phyloP scores from a whole-genome alignment of 1,284 basidiomycete species.

The Moniliophthora roreri region DNA sequence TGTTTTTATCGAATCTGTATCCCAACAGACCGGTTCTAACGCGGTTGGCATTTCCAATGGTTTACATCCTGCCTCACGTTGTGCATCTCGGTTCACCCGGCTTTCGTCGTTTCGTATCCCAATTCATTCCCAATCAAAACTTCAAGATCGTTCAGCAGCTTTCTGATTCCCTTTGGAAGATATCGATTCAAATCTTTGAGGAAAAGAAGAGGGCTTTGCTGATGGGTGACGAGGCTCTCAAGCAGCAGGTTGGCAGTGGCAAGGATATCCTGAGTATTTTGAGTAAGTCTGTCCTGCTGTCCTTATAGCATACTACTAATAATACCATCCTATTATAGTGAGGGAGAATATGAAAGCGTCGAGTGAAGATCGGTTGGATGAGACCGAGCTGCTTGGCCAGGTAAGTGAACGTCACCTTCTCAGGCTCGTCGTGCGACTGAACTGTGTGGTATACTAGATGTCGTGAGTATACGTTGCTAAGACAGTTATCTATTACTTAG shows the following conservation, averaged over 20 bases:
- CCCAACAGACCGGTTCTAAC: constrained; percentile 1
- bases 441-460: constrained; percentile 10
- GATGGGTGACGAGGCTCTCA: constrained; percentile 31
- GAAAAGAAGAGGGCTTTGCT: constrained; percentile 37
- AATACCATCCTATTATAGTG: constrained; percentile 22
- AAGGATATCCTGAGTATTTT: constrained; percentile 50
- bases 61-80: constrained; percentile 29
- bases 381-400: constrained; percentile 31
- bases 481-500: neutral
- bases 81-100: constrained; percentile 32
- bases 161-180: constrained; percentile 38
- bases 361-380: constrained; percentile 29
- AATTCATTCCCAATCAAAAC: constrained; percentile 33
- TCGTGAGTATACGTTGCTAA: constrained; percentile 8
- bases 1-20: too few relatives aligned
- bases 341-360: constrained; percentile 31
- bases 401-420: neutral
- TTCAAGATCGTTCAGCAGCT: constrained; percentile 32
- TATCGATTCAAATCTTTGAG: constrained; percentile 35
- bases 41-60: constrained; percentile 22
- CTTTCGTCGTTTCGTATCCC: constrained; percentile 34
- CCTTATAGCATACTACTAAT: neutral
- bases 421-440: neutral
- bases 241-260: constrained; percentile 32
- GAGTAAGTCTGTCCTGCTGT: constrained; percentile 26